Evolutionary conservation across 306 rosid species (phyloP).

Genomic region (Oemleria cerasiformis): DNA sequence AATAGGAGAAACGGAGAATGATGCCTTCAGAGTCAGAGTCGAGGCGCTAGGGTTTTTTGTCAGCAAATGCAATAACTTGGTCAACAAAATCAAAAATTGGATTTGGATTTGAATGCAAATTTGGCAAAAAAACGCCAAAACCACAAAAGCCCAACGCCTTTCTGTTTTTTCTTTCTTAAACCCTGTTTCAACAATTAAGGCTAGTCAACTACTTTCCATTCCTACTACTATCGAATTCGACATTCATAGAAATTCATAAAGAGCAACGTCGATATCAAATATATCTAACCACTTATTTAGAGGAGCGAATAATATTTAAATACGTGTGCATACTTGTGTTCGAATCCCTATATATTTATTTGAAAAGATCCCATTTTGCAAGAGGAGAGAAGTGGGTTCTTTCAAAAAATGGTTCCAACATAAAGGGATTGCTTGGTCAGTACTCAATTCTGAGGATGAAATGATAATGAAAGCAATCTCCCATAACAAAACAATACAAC

Average conservation of each 20-base stretch:
- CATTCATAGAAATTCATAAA: too few species aligned
- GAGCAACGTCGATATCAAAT: too few species aligned
- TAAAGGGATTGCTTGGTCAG: neutral
- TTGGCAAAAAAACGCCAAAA: neutral
- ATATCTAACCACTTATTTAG: too few species aligned
- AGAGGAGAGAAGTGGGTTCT: neutral
- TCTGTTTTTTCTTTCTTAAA: neutral
- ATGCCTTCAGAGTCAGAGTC: neutral
- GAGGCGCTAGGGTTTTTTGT: too few species aligned
- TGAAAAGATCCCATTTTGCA: too few species aligned
- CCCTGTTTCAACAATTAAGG: neutral
- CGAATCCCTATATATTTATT: too few species aligned
- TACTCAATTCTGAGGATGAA: slow-evolving; percentile 16
- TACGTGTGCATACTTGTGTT: too few species aligned
- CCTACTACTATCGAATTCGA: too few species aligned
- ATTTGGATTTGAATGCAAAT: neutral
- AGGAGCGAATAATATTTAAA: too few species aligned
- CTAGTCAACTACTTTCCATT: too few species aligned
- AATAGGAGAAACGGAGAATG: neutral
- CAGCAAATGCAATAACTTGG: too few species aligned
- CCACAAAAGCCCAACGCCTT: neutral
- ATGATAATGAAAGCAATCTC: neutral
- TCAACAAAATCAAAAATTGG: neutral
- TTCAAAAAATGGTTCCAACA: slow-evolving; percentile 18
- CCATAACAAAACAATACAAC: neutral